Evolutionary conservation across 371 early-diverging fungal species (phyloP).

Genomic region (Dichotomocladium elegans): DNA sequence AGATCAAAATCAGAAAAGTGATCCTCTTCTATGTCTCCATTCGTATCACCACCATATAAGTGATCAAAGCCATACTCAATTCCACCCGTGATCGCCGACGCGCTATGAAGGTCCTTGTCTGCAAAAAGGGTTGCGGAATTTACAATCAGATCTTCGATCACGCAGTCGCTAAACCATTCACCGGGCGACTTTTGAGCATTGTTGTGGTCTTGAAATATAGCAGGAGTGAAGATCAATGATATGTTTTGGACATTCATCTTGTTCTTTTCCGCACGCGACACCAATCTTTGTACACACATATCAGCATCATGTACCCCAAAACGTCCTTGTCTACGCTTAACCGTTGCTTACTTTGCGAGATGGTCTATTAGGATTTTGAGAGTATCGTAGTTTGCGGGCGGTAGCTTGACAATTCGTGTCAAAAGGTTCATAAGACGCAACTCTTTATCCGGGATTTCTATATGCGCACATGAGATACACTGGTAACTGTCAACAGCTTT

Average conservation of each 20-base stretch:
- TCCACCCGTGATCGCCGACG: slow-evolving; percentile 43
- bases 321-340: neutral
- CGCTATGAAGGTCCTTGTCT: slow-evolving; percentile 39
- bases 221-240: slow-evolving; percentile 56
- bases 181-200: slow-evolving; percentile 36
- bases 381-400: slow-evolving; percentile 55
- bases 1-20: slow-evolving; percentile 10
- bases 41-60: slow-evolving; percentile 1
- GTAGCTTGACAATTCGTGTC: slow-evolving; percentile 45
- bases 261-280: slow-evolving; percentile 48
- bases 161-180: slow-evolving; percentile 46
- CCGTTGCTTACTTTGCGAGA: slow-evolving; percentile 38
- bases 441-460: slow-evolving; percentile 49
- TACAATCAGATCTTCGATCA: slow-evolving; percentile 41
- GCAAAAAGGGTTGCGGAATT: slow-evolving; percentile 39
- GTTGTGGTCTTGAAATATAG: slow-evolving; percentile 59
- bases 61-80: slow-evolving; percentile 40
- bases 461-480: neutral
- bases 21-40: slow-evolving; percentile 14
- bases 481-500: neutral
- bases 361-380: slow-evolving; percentile 51
- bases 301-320: no score
- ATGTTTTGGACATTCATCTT: slow-evolving; percentile 55
- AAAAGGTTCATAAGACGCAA: slow-evolving; percentile 48
- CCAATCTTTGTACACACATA: slow-evolving; percentile 18